Evolutionary conservation across 805 yeast genomes (phyloP), one percentile per base, ranked within the genome.

Genomic region (Sporopachydermia quercuum): DNA sequence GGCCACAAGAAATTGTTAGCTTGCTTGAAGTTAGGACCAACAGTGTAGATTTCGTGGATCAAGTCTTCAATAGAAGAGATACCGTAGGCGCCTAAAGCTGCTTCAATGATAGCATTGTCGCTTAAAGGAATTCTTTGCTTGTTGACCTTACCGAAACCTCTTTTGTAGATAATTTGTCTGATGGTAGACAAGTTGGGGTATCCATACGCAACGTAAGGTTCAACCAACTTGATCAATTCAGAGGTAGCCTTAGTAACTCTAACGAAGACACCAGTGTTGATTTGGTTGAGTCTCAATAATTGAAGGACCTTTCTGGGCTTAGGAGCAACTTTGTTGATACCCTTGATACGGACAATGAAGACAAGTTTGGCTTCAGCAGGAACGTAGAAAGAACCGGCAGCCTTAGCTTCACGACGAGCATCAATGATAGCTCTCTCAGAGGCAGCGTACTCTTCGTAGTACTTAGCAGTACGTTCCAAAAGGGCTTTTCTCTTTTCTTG

Each of bases 261-360:
- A 62, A 85, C 93, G 62, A 85, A 85, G 52, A 82, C 91, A 78
- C 89, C 96, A 59, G 91, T 74, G 76, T 85, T 85, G 69, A 85
- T 82, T 74, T 83, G 94, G 64, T 78, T 74, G 68, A 85, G 78
- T 76, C 95, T 80, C 68, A 84, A 74, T 65, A 86, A 77, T 71
- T 81, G 95, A 67, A 85, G 68, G 60, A 87, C 94, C 83, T 87
- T 87, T 83, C 96, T 86, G 78, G 96, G 95, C 81, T 87, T 87
- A 62, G 96, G 96, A 63, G 96, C 83, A 59, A 87, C 85, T 81
- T 86, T 87, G 87, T 74, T 82, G 68, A 87, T 84, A 87, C 96
- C 96, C 89, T 87, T 87, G 79, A 87, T 87, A 81, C 97, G 85
- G 68, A 87, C 77, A 62, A 87, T 94, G 67, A 87, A 85, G 53